Base-by-base conservation (phyloP, 2,329 filamentous ascomycete species). In the Alternaria hordeiaustralica region DNA sequence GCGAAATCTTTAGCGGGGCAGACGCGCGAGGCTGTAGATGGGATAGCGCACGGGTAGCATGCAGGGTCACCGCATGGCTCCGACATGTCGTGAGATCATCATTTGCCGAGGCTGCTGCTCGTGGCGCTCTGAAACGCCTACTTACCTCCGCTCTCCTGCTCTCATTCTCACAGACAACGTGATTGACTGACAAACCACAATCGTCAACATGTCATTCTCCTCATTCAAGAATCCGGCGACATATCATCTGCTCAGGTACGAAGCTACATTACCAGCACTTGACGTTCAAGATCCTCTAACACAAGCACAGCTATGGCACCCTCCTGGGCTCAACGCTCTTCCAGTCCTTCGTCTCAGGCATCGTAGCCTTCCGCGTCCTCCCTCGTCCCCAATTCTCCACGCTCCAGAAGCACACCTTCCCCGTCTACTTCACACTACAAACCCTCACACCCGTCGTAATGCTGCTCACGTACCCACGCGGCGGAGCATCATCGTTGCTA, bases 391-490 rank as follows among this genome's bases (percentile, higher is more conserved):
- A 93, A 77, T 98, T 99, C 83, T 88, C 90, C 25, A 85, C 89
- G 18, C 87, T 97, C 30, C 95, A 97, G 81, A 86, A 89, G 54
- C 33, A 72, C 66, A 88, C 94, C 57, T 97, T 97, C 83, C 93
- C 93, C 33, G 86, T 93, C 73, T 99, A 97, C 85, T 98, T 98
- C 79, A 85, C 88, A 49, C 83, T 98, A 61, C 95, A 98, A 82
- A 90, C 93, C 5, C 85, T 86, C 6, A 83, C 95, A 1, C 93
- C 96, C 0, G 79, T 90, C 15, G 75, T 92, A 21, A 84, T 97
- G 18, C 90, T 91, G 20, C 77, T 96, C 59, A 97, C 95, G 5
- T 95, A 93, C 76, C 94, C 94, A 6, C 65, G 68, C 45, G 71
- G 73, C 46, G 59, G 60, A 23, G 49, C 49, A 50, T 69, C 56